These are phyloP conservation scores for Malus orientalis DNA, from an alignment of 306 rosid species.

Conservation along the genomic window DNA sequence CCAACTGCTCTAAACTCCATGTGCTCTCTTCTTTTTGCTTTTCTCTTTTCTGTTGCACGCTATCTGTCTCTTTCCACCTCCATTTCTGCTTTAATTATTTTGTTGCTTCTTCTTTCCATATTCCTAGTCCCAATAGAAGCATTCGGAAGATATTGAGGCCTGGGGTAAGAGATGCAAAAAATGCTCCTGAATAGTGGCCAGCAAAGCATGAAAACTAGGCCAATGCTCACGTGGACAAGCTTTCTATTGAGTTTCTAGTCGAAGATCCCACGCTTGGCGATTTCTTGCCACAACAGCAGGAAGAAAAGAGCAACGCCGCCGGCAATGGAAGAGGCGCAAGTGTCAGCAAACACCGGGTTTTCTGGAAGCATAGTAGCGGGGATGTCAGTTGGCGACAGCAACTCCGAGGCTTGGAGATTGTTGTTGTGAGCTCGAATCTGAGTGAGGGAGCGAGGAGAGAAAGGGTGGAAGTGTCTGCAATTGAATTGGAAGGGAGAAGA, in stretches of 20 bases:
- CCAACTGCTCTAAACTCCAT: no score
- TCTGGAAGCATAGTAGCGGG: constrained; percentile 48
- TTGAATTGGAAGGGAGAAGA: neutral
- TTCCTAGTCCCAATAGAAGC: constrained; percentile 73
- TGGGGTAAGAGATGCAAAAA: constrained; percentile 59
- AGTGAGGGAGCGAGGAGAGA: constrained; percentile 3
- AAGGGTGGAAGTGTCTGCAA: neutral
- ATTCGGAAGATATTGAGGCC: constrained; percentile 67
- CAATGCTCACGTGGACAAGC: constrained; percentile 82
- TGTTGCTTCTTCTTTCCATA: constrained; percentile 74
- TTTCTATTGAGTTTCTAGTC: constrained; percentile 93
- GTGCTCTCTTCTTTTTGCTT: no score
- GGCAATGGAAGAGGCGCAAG: constrained; percentile 49
- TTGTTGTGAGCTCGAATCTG: neutral
- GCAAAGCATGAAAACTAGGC: constrained; percentile 81
- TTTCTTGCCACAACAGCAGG: constrained; percentile 60
- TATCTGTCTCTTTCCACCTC: no score
- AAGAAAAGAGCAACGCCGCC: constrained; percentile 39
- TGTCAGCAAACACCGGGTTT: constrained; percentile 51
- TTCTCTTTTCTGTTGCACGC: no score
- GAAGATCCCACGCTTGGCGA: constrained; percentile 53
- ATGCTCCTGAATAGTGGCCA: constrained; percentile 80
- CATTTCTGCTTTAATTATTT: no score
- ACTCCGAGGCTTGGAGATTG: neutral
- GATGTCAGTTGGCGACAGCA: constrained; percentile 17